Conservation (phyloP, 768 basidiomycete genomes). For the Hemileccinum rubropunctum region DNA sequence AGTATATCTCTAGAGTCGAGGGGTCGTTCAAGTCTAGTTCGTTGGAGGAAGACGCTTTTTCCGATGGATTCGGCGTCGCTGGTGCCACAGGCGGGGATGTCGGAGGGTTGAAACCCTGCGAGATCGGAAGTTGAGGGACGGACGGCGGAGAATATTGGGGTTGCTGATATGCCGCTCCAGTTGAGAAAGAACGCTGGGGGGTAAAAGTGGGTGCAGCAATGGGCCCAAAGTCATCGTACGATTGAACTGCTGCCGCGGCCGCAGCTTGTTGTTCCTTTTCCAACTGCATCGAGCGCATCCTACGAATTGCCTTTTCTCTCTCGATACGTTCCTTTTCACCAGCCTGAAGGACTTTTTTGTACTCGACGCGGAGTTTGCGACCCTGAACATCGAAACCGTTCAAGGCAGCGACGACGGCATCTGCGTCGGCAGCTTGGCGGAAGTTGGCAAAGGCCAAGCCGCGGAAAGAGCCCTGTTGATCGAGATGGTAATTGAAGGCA, state of each 20-base stretch:
- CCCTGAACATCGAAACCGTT: slow-evolving; percentile 97
- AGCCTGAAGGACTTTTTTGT: slow-evolving; percentile 99
- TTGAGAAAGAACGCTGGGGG: slow-evolving; percentile 73
- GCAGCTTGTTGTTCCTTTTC: slow-evolving; percentile 69
- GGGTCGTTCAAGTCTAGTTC: slow-evolving; percentile 97
- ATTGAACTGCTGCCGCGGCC: slow-evolving; percentile 26
- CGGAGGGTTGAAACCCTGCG: slow-evolving; percentile 41
- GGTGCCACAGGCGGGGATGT: slow-evolving; percentile 55
- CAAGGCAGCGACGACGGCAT: slow-evolving; percentile 91
- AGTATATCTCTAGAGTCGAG: slow-evolving; percentile 94
- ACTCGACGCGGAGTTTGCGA: slow-evolving; percentile 96
- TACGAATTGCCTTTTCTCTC: slow-evolving; percentile 94
- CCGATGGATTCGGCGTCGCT: slow-evolving; percentile 59
- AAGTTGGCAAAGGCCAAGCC: slow-evolving; percentile 99
- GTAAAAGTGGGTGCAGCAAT: slow-evolving; percentile 54
- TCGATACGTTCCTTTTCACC: slow-evolving; percentile 99
- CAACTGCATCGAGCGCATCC: slow-evolving; percentile 97
- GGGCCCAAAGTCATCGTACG: slow-evolving; percentile 76
- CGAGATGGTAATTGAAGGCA: slow-evolving; percentile 99
- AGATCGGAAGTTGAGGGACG: slow-evolving; percentile 37
- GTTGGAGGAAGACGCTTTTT: slow-evolving; percentile 55
- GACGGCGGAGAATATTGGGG: slow-evolving; percentile 67
- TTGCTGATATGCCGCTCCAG: slow-evolving; percentile 55
- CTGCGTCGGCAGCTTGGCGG: slow-evolving; percentile 85
- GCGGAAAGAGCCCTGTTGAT: slow-evolving; percentile 94